These are phyloP conservation scores for Zymoseptoria crescenta DNA, from an alignment of 2,329 filamentous ascomycete genomes.

Conservation along the genomic window DNA sequence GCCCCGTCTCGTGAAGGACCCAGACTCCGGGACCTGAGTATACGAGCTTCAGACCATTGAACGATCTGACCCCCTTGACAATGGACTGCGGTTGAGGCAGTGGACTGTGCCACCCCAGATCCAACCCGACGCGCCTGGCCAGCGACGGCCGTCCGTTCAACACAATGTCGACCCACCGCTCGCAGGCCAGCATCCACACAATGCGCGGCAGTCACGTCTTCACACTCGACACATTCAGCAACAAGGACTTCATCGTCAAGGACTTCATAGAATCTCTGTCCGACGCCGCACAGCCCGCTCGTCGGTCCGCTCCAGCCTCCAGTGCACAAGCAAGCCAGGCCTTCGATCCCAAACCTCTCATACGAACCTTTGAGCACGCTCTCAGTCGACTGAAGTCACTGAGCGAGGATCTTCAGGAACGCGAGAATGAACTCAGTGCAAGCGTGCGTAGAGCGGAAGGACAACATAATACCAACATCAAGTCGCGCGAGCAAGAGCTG, in stretches of 20 bases:
- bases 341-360: slow-evolving; percentile 95
- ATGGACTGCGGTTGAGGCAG: not conserved
- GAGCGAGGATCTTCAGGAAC: slow-evolving; percentile 76
- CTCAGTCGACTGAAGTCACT: slow-evolving; percentile 61
- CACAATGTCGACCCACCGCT: slow-evolving; percentile 23
- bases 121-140: not conserved
- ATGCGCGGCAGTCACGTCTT: slow-evolving; percentile 46
- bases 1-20: no score
- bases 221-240: slow-evolving; percentile 66
- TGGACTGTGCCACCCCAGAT: not conserved
- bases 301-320: slow-evolving; percentile 59
- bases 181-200: slow-evolving; percentile 24
- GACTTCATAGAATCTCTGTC: slow-evolving; percentile 94
- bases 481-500: slow-evolving; percentile 78
- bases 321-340: slow-evolving; percentile 28
- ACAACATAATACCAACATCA: slow-evolving; percentile 85
- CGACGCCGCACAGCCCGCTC: slow-evolving; percentile 70
- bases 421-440: slow-evolving; percentile 83
- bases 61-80: not conserved
- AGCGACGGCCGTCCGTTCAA: not conserved
- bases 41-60: not conserved
- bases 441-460: slow-evolving; percentile 85
- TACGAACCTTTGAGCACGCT: slow-evolving; percentile 81
- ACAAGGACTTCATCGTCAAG: slow-evolving; percentile 85
- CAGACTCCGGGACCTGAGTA: not conserved